phyloP scores from a whole-genome alignment of 805 yeast genomes.

The Sungouiella blattae region DNA sequence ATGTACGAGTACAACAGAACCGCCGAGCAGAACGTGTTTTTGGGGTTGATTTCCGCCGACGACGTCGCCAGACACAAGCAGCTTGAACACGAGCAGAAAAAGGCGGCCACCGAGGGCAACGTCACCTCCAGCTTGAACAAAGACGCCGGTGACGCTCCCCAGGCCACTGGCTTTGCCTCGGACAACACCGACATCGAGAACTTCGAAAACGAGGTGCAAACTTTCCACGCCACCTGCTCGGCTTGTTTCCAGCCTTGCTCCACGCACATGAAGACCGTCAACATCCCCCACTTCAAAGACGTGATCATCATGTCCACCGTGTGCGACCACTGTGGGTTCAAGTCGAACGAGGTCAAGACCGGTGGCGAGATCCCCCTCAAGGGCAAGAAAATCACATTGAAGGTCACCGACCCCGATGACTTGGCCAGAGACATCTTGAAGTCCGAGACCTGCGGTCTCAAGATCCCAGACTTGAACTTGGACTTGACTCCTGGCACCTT shows the following conservation, averaged over 20 bases:
- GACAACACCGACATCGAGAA: conserved; percentile 82
- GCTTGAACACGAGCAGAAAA: conserved; percentile 48
- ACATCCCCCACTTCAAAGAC: conserved; percentile 97
- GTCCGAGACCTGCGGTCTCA: conserved; percentile 87
- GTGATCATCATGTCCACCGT: conserved; percentile 94
- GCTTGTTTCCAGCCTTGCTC: conserved; percentile 78
- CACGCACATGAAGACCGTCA: conserved; percentile 94
- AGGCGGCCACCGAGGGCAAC: conserved; percentile 35
- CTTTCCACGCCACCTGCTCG: conserved; percentile 89
- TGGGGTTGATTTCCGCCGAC: conserved; percentile 76
- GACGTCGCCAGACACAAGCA: conserved; percentile 47
- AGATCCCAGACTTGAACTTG: conserved; percentile 80
- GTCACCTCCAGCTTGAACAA: conserved; percentile 25
- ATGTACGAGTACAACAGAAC: conserved; percentile 77
- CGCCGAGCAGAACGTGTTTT: conserved; percentile 79
- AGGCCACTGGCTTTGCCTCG: conserved; percentile 56
- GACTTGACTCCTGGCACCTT: conserved; percentile 95
- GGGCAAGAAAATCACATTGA: conserved; percentile 71
- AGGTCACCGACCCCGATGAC: conserved; percentile 86
- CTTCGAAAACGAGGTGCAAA: conserved; percentile 84
- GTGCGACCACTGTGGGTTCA: conserved; percentile 91
- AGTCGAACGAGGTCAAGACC: conserved; percentile 95
- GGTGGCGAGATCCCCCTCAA: conserved; percentile 93
- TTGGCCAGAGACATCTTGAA: conserved; percentile 90
- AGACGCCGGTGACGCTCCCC: conserved; percentile 32